phyloP scores from a whole-genome alignment of 2,329 filamentous ascomycete species.

The Phyllachora maydis region DNA sequence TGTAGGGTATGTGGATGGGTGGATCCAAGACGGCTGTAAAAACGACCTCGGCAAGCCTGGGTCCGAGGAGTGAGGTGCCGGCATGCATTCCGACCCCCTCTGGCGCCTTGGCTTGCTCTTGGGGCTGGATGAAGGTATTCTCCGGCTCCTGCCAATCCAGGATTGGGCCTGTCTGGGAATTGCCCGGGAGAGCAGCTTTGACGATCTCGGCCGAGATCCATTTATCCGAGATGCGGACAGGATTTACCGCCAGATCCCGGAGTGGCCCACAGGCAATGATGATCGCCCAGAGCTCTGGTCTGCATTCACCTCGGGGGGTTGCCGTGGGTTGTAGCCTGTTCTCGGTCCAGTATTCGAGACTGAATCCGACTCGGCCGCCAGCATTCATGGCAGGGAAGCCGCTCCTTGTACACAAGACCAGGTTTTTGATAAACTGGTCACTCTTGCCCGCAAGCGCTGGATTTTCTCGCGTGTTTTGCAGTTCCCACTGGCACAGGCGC shows the following conservation, averaged over 20 bases:
- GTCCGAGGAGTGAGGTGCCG: conserved; percentile 15
- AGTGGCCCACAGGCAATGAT: conserved; percentile 41
- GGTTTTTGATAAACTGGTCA: conserved; percentile 27
- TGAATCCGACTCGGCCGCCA: conserved; percentile 43
- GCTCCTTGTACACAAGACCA: conserved; percentile 47
- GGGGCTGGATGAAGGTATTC: conserved; percentile 31
- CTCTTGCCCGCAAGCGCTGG: conserved; percentile 19
- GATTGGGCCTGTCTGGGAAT: no score
- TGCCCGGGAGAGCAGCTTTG: conserved; percentile 28
- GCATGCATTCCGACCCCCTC: conserved; percentile 4
- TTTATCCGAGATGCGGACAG: conserved; percentile 48
- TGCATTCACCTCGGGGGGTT: no score
- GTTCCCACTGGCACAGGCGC: conserved; percentile 51
- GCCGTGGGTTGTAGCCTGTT: conserved; percentile 23
- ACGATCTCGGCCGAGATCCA: conserved; percentile 54
- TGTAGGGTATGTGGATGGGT: conserved; percentile 47
- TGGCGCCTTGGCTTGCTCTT: conserved; percentile 5
- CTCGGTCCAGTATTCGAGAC: conserved; percentile 61
- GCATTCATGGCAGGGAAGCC: conserved; percentile 54
- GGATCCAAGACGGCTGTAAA: conserved; percentile 61
- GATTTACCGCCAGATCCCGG: conserved; percentile 23
- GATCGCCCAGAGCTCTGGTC: conserved; percentile 41
- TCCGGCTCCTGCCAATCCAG: conserved; percentile 54
- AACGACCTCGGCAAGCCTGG: conserved; percentile 46
- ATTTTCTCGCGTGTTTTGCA: conserved; percentile 31